Evolutionary conservation across 192 early-diverging fungal genomes (phyloP).

Genomic region (Podila epigama): DNA sequence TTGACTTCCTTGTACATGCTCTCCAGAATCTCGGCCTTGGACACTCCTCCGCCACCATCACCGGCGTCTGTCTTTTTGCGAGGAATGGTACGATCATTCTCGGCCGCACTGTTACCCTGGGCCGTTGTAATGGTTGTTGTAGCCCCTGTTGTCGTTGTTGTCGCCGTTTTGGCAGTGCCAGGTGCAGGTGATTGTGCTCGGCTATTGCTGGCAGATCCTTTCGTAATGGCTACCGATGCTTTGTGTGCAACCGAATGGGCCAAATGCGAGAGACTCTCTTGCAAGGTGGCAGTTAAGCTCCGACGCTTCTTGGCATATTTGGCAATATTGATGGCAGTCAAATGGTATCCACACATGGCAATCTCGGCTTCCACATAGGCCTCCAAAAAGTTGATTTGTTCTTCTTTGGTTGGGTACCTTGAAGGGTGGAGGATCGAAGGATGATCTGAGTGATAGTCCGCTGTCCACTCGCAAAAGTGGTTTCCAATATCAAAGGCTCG

Average conservation of each 20-base stretch:
- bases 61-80: slow-evolving; percentile 11
- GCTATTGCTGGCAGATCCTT: too few relatives aligned
- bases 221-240: too few relatives aligned
- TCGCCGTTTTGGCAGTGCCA: too few relatives aligned
- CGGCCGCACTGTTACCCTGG: slow-evolving; percentile 22
- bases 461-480: slow-evolving; percentile 87
- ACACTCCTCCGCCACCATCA: slow-evolving; percentile 32
- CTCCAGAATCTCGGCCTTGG: slow-evolving; percentile 47
- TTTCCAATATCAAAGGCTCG: slow-evolving; percentile 84
- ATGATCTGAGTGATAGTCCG: slow-evolving; percentile 72
- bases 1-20: slow-evolving; percentile 52
- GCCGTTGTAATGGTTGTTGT: background rate
- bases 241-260: too few relatives aligned
- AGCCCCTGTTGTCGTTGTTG: slow-evolving; percentile 4
- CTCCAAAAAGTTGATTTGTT: slow-evolving; percentile 68
- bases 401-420: slow-evolving; percentile 62
- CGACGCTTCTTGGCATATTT: slow-evolving; percentile 32
- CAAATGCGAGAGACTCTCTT: background rate
- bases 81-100: background rate
- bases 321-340: slow-evolving; percentile 30
- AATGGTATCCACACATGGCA: slow-evolving; percentile 47
- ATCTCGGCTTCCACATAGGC: slow-evolving; percentile 69
- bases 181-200: too few relatives aligned
- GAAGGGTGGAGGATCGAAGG: slow-evolving; percentile 52
- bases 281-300: background rate